phyloP scores from a whole-genome alignment of 257 asterid genomes.

The Nyctanthes arbortristis region DNA sequence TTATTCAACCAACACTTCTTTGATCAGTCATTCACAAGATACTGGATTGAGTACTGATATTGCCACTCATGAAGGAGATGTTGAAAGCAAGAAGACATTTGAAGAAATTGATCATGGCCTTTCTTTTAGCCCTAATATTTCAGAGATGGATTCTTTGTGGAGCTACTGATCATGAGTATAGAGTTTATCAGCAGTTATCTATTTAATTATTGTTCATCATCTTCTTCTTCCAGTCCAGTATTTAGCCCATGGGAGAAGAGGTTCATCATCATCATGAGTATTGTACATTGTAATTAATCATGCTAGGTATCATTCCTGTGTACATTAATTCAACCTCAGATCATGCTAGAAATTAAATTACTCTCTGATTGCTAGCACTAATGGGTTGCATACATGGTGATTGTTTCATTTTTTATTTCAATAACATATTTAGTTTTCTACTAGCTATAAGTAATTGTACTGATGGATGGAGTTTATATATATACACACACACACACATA shows the following conservation, averaged over 20 bases:
- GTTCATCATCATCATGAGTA: background rate
- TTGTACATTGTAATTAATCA: slow-evolving; percentile 21
- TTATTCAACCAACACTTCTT: slow-evolving; percentile 47
- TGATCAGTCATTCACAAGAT: slow-evolving; percentile 46
- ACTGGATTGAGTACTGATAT: slow-evolving; percentile 39
- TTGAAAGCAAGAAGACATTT: slow-evolving; percentile 32
- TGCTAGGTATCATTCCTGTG: slow-evolving; percentile 10
- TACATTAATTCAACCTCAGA: slow-evolving; percentile 10
- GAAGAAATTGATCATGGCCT: slow-evolving; percentile 44
- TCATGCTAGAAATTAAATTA: background rate
- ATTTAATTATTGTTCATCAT: background rate
- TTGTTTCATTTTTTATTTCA: slow-evolving; percentile 23
- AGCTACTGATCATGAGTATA: slow-evolving; percentile 24
- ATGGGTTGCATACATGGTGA: slow-evolving; percentile 23
- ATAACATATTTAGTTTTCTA: slow-evolving; percentile 6
- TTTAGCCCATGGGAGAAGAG: slow-evolving; percentile 23
- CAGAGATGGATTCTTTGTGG: slow-evolving; percentile 26
- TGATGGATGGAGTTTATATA: background rate
- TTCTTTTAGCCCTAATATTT: slow-evolving; percentile 36
- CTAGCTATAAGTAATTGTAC: background rate
- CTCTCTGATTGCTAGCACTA: slow-evolving; percentile 24
- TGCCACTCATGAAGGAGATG: slow-evolving; percentile 34
- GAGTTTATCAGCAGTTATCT: background rate
- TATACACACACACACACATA: no score
- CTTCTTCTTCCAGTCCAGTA: slow-evolving; percentile 13